Base-by-base conservation (phyloP, 805 yeast species). In the Blastobotrys terrestris region DNA sequence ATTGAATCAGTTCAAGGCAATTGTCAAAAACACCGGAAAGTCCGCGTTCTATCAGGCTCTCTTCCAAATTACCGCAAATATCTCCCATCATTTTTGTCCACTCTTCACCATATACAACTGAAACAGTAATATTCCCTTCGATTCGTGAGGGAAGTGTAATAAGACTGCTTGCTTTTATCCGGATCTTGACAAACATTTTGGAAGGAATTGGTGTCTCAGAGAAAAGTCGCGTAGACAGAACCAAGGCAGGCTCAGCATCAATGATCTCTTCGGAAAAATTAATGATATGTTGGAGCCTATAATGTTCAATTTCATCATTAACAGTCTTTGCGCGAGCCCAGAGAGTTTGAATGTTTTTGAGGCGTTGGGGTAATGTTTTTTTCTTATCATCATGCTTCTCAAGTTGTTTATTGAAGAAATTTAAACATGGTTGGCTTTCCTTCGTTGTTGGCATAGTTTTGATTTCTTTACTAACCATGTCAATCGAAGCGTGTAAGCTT, bases 241-340 rank as follows among this genome's bases (percentile, higher is more conserved):
- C 31, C 6, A 47, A 19, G 8, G 21, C 14, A 14, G 19, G 19
- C n/a, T 39, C 22, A 6, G 26, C 3, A 3, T n/a, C 11, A 26
- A 16, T 16, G 5, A 31, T 45, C 14, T 6, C 19, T 3, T 41
- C 20, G 8, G 44, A 41, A 20, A 41, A 41, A 3, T 43, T 20
- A 19, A 39, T 21, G 22, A 49, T 41, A 22, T 49, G 51, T 22
- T 49, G 20, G 14, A 49, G 40, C n/a, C 35, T n/a, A 20, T 40
- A 20, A 16, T 16, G 46, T 11, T 42, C 19, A 3, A 49, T 15
- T 13, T 49, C 51, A 19, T 35, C n/a, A 21, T 41, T 41, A 22
- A 49, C 20, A 3, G 26, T 35, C 4, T n/a, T 40, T 2, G 47
- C 51, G 5, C 19, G 18, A n/a, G 35, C 18, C 51, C 51, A 49